Conservation (phyloP, 2,329 filamentous ascomycete species). For the Epicoccum sorghinum region DNA sequence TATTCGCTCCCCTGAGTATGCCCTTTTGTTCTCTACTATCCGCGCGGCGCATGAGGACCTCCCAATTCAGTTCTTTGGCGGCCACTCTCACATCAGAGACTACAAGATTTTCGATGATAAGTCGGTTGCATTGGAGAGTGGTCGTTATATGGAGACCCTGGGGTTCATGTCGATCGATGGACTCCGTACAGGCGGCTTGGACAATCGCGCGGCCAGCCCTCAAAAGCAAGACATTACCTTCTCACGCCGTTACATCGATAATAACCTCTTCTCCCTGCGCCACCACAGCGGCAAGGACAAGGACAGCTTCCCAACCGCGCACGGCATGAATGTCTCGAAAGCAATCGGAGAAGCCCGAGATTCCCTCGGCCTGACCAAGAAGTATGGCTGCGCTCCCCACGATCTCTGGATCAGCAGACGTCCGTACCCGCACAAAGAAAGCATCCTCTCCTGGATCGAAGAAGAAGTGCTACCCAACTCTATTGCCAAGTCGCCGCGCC, state of each 20-base stretch:
- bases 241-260: constrained; percentile 86
- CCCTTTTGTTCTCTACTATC: constrained; percentile 78
- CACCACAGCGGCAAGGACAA: constrained; percentile 78
- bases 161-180: constrained; percentile 90
- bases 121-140: constrained; percentile 81
- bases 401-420: constrained; percentile 82
- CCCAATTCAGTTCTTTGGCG: constrained; percentile 90
- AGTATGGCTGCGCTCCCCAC: constrained; percentile 81
- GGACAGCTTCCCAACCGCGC: constrained; percentile 74
- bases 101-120: constrained; percentile 78
- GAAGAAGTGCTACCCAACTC: constrained; percentile 74
- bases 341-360: constrained; percentile 74
- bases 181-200: constrained; percentile 52
- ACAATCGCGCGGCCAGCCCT: constrained; percentile 23
- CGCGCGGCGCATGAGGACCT: constrained; percentile 76
- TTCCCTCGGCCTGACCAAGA: constrained; percentile 72
- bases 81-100: constrained; percentile 88
- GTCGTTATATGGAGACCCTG: constrained; percentile 92
- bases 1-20: constrained; percentile 79
- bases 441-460: constrained; percentile 82
- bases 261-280: constrained; percentile 83
- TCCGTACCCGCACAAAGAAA: constrained; percentile 73
- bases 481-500: constrained; percentile 54
- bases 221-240: constrained; percentile 61
- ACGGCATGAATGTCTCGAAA: constrained; percentile 73